phyloP scores from a whole-genome alignment of 2,329 filamentous ascomycete genomes.

The Macrophomina phaseolina region DNA sequence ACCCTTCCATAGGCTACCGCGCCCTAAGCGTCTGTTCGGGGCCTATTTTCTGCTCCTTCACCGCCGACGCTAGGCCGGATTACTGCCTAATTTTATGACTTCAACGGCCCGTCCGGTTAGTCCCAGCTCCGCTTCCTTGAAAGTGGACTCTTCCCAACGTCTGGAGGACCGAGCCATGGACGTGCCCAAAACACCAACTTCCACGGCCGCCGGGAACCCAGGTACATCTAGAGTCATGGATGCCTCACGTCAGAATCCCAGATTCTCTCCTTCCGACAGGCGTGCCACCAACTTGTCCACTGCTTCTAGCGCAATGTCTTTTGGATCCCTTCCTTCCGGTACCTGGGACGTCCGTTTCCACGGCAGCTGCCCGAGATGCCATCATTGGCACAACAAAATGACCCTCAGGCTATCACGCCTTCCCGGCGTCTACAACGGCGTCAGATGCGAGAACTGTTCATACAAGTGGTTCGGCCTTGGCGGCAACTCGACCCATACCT shows the following conservation, averaged over 20 bases:
- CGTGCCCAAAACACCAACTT: not conserved
- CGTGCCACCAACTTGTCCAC: constrained; percentile 1
- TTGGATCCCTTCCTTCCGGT: constrained; percentile 16
- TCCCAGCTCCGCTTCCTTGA: not conserved
- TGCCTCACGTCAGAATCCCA: not conserved
- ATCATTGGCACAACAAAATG: constrained; percentile 29
- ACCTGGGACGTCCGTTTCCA: constrained; percentile 27
- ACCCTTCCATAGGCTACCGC: not conserved
- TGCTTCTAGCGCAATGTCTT: constrained; percentile 20
- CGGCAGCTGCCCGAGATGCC: constrained; percentile 29
- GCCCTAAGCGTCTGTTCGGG: not conserved
- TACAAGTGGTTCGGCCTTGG: constrained; percentile 30
- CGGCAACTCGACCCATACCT: constrained; percentile 29
- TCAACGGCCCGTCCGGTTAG: not conserved
- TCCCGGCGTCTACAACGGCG: constrained; percentile 26
- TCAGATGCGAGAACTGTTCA: constrained; percentile 29
- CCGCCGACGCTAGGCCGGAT: constrained; percentile 16
- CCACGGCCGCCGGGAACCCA: not conserved
- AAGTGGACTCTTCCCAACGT: constrained; percentile 6
- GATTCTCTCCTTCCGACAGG: not conserved
- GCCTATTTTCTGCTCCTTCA: not conserved
- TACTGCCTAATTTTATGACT: constrained; percentile 1
- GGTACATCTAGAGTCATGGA: constrained; percentile 10
- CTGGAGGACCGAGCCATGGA: constrained; percentile 1
- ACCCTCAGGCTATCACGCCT: constrained; percentile 19